Percentiles rank a stretch among this genome's conserved stretches.
Conservation (phyloP, 1,284 basidiomycete genomes). For the Polyporus tsugae region DNA sequence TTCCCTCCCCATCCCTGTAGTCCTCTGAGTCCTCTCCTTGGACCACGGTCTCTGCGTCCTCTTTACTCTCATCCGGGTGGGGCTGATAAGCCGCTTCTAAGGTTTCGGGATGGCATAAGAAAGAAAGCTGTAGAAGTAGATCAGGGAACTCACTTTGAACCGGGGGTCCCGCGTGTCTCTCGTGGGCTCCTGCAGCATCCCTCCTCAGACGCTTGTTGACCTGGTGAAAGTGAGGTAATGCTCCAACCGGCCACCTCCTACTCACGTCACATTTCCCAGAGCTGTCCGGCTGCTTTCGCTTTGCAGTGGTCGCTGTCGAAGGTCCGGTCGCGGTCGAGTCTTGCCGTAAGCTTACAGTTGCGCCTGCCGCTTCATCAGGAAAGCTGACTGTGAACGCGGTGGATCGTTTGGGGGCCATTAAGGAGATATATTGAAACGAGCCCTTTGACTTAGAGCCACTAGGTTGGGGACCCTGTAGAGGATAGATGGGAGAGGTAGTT, state of each 20-base stretch:
- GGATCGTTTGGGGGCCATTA: background rate
- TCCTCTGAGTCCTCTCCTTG: slow-evolving; percentile 11
- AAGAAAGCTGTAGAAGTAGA: background rate
- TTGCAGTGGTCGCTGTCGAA: background rate
- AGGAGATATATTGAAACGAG: background rate
- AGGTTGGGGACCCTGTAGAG: background rate
- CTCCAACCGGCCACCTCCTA: no score
- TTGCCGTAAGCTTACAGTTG: background rate
- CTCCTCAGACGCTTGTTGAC: no score
- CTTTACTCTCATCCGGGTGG: slow-evolving; percentile 3
- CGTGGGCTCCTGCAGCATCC: no score
- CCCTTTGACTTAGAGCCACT: background rate
- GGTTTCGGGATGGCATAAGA: background rate
- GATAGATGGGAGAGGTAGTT: background rate
- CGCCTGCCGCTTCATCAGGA: background rate
- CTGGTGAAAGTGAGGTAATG: background rate
- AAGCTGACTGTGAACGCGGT: background rate
- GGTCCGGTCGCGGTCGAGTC: background rate
- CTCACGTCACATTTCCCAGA: background rate
- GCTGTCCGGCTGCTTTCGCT: background rate
- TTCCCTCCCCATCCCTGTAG: background rate
- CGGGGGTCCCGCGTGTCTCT: slow-evolving; percentile 1
- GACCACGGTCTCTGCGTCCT: slow-evolving; percentile 3
- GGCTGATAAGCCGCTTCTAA: background rate
- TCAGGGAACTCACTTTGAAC: slow-evolving; percentile 3